These are phyloP conservation scores for Pythium coloratum DNA, from an alignment of 352 stramenopile genomes.

Conservation along the genomic window DNA sequence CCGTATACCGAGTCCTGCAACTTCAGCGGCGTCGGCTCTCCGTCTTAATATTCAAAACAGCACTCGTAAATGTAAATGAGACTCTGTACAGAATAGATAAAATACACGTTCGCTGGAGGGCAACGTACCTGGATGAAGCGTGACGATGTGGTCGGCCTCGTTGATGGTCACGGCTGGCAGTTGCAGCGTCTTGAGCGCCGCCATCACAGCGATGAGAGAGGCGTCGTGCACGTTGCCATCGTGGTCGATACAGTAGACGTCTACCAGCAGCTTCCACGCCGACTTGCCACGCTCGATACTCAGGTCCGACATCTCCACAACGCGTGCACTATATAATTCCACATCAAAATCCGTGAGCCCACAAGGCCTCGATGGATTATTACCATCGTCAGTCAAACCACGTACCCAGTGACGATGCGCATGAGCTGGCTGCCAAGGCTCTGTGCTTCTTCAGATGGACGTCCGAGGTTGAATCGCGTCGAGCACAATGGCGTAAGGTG, in stretches of 20 bases:
- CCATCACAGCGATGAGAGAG: conserved; percentile 68
- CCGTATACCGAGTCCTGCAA: conserved; percentile 62
- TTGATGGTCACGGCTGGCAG: conserved; percentile 65
- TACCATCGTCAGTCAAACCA: neutral
- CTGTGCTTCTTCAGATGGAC: conserved; percentile 72
- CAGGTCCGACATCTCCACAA: conserved; percentile 77
- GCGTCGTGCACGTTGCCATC: conserved; percentile 82
- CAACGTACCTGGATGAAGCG: conserved; percentile 51
- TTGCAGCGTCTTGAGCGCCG: conserved; percentile 60
- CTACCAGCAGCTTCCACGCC: conserved; percentile 81
- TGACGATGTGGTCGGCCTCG: conserved; percentile 69
- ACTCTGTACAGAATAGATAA: neutral
- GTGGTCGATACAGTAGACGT: conserved; percentile 80
- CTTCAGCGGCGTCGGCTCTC: conserved; percentile 43
- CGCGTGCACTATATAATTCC: conserved; percentile 45
- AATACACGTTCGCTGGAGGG: neutral
- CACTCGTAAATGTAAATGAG: no score
- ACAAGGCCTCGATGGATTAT: neutral
- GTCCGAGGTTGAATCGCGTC: conserved; percentile 65
- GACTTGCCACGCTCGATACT: conserved; percentile 74
- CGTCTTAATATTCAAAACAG: conserved; percentile 33
- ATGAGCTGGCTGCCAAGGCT: conserved; percentile 80
- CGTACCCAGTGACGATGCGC: conserved; percentile 66
- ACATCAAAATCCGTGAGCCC: neutral
- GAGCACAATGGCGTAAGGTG: conserved; percentile 79